Percentiles rank a stretch among this genome's conserved stretches.
Conservation (phyloP, 139 green algal species). For the Gonium pectorale region DNA sequence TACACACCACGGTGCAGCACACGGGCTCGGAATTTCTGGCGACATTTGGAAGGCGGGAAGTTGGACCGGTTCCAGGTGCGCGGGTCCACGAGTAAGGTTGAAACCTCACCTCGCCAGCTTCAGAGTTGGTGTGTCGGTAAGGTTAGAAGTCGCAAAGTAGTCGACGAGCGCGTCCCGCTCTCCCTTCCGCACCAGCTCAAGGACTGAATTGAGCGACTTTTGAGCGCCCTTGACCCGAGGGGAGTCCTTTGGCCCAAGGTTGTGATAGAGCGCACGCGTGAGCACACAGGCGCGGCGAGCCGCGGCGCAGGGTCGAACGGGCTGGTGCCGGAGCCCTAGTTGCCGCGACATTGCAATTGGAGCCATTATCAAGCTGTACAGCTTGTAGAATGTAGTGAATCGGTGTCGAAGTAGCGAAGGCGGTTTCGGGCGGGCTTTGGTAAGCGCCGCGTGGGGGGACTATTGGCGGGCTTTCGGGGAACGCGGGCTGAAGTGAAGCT, state of each 20-base stretch:
- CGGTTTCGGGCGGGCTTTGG: too few relatives aligned
- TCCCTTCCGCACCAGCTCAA: neutral
- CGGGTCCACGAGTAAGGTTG: too few relatives aligned
- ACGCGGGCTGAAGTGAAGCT: too few relatives aligned
- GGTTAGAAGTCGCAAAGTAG: neutral
- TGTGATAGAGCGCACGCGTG: conserved; percentile 33
- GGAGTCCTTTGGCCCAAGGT: neutral
- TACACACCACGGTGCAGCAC: too few relatives aligned
- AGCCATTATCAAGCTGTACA: too few relatives aligned
- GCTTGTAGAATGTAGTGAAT: neutral
- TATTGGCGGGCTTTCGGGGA: too few relatives aligned
- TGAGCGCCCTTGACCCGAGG: neutral
- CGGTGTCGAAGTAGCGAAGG: too few relatives aligned
- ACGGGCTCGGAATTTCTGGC: too few relatives aligned
- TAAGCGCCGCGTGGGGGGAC: too few relatives aligned
- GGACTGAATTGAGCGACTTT: neutral
- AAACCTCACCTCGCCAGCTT: neutral
- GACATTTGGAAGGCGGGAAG: too few relatives aligned
- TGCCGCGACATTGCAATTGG: too few relatives aligned
- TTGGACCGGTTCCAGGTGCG: too few relatives aligned
- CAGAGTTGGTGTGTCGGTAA: conserved; percentile 1
- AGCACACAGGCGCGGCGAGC: neutral
- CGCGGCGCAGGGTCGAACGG: neutral
- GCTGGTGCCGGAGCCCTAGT: conserved; percentile 22
- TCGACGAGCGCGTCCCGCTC: conserved; percentile 3